Evolutionary conservation across 1,139 yeast genomes (phyloP).

Genomic region (Pichia sp.): DNA sequence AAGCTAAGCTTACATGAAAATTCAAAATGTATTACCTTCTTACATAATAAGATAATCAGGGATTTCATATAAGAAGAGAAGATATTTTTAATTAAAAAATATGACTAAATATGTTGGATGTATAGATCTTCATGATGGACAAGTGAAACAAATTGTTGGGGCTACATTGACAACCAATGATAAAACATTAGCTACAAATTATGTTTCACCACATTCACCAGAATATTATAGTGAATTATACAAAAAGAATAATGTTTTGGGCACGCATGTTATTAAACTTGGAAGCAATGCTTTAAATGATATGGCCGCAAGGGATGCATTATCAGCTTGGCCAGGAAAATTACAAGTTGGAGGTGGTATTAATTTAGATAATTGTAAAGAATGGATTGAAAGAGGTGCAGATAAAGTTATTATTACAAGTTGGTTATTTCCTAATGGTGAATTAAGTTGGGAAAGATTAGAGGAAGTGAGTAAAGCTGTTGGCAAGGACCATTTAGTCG

Average conservation of each 20-base stretch:
- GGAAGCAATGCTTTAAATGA: slow-evolving; percentile 76
- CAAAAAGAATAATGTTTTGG: slow-evolving; percentile 46
- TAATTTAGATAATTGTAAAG: slow-evolving; percentile 58
- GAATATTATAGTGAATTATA: slow-evolving; percentile 74
- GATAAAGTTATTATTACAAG: slow-evolving; percentile 88
- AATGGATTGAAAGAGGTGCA: slow-evolving; percentile 69
- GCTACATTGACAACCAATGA: slow-evolving; percentile 68
- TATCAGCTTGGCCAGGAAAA: slow-evolving; percentile 63
- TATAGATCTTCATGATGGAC: slow-evolving; percentile 89
- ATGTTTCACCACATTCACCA: slow-evolving; percentile 71
- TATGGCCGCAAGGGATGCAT: slow-evolving; percentile 72
- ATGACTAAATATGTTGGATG: slow-evolving; percentile 95
- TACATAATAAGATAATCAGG: too few species aligned
- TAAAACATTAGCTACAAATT: slow-evolving; percentile 58
- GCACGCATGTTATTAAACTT: slow-evolving; percentile 90
- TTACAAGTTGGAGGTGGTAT: slow-evolving; percentile 95
- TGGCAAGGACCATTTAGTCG: slow-evolving; percentile 68
- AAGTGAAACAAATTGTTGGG: slow-evolving; percentile 95
- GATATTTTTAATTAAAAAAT: too few species aligned
- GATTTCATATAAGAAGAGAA: too few species aligned
- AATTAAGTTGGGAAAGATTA: slow-evolving; percentile 53
- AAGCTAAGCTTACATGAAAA: too few species aligned
- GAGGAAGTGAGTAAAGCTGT: slow-evolving; percentile 41
- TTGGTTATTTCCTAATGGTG: slow-evolving; percentile 68
- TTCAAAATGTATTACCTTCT: too few species aligned